These are phyloP conservation scores for Emericellopsis cladophorae DNA, from an alignment of 2,329 filamentous ascomycete species.

Conservation along the genomic window DNA sequence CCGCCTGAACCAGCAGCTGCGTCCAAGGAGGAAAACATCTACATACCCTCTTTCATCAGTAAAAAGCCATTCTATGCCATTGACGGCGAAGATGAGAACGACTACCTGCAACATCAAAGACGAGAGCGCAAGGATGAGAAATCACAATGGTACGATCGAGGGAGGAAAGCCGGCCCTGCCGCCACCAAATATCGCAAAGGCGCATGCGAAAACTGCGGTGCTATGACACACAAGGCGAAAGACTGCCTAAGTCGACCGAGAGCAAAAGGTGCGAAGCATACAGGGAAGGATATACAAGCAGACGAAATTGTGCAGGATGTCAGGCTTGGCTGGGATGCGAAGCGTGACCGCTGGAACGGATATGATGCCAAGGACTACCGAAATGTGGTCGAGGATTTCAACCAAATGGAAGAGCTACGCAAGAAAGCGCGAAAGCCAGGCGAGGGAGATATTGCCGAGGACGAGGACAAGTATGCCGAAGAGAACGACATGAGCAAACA, in stretches of 20 bases:
- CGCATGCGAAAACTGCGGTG: slow-evolving; percentile 95
- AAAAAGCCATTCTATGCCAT: slow-evolving; percentile 94
- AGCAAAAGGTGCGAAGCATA: slow-evolving; percentile 83
- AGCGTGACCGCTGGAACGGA: slow-evolving; percentile 96
- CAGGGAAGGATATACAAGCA: slow-evolving; percentile 83
- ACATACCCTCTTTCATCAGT: slow-evolving; percentile 96
- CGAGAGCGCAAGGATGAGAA: slow-evolving; percentile 47
- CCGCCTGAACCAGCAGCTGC: slow-evolving; percentile 23
- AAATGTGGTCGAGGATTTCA: slow-evolving; percentile 78
- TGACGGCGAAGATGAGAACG: slow-evolving; percentile 60
- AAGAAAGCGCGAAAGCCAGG: slow-evolving; percentile 29
- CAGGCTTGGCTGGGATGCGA: slow-evolving; percentile 88
- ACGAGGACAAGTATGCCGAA: slow-evolving; percentile 72
- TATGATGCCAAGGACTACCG: slow-evolving; percentile 83
- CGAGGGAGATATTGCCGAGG: slow-evolving; percentile 35
- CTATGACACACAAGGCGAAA: slow-evolving; percentile 91
- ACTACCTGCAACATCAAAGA: slow-evolving; percentile 96
- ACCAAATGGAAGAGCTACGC: slow-evolving; percentile 70
- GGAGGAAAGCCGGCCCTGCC: slow-evolving; percentile 70
- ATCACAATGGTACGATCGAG: slow-evolving; percentile 87
- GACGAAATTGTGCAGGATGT: slow-evolving; percentile 83
- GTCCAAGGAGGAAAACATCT: slow-evolving; percentile 88
- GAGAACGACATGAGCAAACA: slow-evolving; percentile 95
- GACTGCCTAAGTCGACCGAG: slow-evolving; percentile 84
- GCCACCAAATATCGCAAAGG: slow-evolving; percentile 97